phyloP scores from a whole-genome alignment of 2,329 filamentous ascomycete species.

The Coleophoma cylindrospora region DNA sequence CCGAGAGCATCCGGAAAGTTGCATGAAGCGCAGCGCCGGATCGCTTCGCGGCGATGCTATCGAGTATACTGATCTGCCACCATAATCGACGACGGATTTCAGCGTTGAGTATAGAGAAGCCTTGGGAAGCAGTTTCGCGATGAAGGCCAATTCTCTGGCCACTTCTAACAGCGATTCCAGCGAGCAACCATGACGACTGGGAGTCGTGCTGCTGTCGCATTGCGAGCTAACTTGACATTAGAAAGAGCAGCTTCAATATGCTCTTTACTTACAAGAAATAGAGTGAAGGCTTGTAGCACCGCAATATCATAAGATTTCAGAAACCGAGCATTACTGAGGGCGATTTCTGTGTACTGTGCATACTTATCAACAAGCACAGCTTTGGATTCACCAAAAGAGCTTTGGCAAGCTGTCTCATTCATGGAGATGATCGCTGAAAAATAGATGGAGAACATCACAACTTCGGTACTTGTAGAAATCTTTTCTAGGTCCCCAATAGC shows the following conservation, averaged over 20 bases:
- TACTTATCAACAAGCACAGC: constrained; percentile 44
- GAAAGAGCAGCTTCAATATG: not conserved
- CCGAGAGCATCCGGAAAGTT: constrained; percentile 29
- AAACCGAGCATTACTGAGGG: constrained; percentile 61
- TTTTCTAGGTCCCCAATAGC: constrained; percentile 46
- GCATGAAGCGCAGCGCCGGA: constrained; percentile 40
- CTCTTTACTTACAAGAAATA: constrained; percentile 52
- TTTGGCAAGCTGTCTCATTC: constrained; percentile 45
- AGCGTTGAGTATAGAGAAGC: constrained; percentile 41
- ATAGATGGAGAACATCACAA: constrained; percentile 63
- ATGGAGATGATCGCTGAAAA: constrained; percentile 53
- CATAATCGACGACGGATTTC: constrained; percentile 58
- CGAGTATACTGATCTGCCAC: constrained; percentile 54
- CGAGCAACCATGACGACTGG: constrained; percentile 40
- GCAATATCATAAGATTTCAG: constrained; percentile 58
- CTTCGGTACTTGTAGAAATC: constrained; percentile 47
- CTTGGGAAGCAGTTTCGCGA: constrained; percentile 27
- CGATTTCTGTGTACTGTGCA: constrained; percentile 54
- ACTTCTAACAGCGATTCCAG: constrained; percentile 38
- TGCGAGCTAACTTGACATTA: constrained; percentile 9
- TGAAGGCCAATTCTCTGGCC: constrained; percentile 42
- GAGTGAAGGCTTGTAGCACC: constrained; percentile 59
- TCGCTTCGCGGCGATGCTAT: constrained; percentile 47
- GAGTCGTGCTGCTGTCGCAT: constrained; percentile 20
- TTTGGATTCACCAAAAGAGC: constrained; percentile 47